Evolutionary conservation across 768 basidiomycete species (phyloP).

Genomic region (Boletus tomentosulus): DNA sequence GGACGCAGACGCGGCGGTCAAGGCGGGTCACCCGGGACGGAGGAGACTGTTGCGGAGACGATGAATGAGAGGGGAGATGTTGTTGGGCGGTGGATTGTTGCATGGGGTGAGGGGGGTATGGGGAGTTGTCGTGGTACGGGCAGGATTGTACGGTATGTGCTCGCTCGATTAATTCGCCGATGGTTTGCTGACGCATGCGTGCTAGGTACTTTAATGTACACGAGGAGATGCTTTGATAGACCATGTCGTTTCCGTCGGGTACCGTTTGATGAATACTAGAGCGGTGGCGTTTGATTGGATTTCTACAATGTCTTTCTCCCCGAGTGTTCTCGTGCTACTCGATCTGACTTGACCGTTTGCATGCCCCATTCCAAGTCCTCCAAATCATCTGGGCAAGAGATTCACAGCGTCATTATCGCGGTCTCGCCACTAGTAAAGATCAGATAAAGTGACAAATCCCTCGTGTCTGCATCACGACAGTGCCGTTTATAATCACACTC

Average conservation of each 20-base stretch:
- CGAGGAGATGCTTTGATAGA: conserved; percentile 39
- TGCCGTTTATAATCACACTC: background rate
- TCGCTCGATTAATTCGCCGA: background rate
- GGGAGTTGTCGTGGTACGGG: conserved; percentile 66
- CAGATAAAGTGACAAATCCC: background rate
- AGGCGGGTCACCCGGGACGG: no score
- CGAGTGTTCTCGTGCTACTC: no score
- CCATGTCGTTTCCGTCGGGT: background rate
- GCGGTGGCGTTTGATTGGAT: no score
- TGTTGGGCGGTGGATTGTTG: conserved; percentile 74
- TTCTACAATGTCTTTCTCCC: no score
- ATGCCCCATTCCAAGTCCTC: no score
- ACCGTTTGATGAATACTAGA: background rate
- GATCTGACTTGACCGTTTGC: no score
- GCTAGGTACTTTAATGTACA: conserved; percentile 50
- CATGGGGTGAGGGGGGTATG: conserved; percentile 62
- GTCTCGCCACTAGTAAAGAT: no score
- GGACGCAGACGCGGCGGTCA: no score
- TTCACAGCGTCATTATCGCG: no score
- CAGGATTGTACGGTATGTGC: conserved; percentile 55
- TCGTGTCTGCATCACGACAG: background rate
- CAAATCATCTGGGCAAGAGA: background rate
- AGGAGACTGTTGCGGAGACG: conserved; percentile 83
- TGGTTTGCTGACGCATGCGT: background rate
- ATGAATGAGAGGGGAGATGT: conserved; percentile 52